Evolutionary conservation across 2,329 filamentous ascomycete genomes (phyloP).

Genomic region (Colletotrichum limetticola): DNA sequence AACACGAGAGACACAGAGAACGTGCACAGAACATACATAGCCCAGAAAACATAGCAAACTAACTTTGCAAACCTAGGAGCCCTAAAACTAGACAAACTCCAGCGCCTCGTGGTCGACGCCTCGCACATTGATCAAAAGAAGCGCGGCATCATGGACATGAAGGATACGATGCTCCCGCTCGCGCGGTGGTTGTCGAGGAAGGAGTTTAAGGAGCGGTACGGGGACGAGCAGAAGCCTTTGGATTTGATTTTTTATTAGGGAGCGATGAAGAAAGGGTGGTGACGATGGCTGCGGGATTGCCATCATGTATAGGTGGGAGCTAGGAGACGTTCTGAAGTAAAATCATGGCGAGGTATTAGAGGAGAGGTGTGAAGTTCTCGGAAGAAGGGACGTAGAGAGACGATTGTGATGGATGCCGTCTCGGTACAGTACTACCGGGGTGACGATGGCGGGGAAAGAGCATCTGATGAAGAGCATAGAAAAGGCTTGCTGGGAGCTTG

Average conservation of each 20-base stretch:
- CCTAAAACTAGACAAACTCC: conserved; percentile 75
- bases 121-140: conserved; percentile 97
- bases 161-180: conserved; percentile 86
- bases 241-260: conserved; percentile 72
- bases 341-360: background rate
- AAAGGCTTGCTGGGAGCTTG: background rate
- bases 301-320: background rate
- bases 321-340: background rate
- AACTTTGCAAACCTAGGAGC: conserved; percentile 59
- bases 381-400: background rate
- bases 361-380: background rate
- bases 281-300: no score
- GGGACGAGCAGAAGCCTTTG: conserved; percentile 65
- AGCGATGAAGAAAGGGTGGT: background rate
- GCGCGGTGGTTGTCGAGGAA: conserved; percentile 77
- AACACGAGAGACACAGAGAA: background rate
- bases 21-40: no score
- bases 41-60: background rate
- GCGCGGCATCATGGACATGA: conserved; percentile 93
- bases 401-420: background rate
- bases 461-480: background rate
- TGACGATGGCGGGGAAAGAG: background rate
- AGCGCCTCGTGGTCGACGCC: conserved; percentile 87
- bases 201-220: conserved; percentile 78
- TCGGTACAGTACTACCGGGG: background rate